Conservation (phyloP, 371 early-diverging fungal genomes). For the Mucor ambiguus region DNA sequence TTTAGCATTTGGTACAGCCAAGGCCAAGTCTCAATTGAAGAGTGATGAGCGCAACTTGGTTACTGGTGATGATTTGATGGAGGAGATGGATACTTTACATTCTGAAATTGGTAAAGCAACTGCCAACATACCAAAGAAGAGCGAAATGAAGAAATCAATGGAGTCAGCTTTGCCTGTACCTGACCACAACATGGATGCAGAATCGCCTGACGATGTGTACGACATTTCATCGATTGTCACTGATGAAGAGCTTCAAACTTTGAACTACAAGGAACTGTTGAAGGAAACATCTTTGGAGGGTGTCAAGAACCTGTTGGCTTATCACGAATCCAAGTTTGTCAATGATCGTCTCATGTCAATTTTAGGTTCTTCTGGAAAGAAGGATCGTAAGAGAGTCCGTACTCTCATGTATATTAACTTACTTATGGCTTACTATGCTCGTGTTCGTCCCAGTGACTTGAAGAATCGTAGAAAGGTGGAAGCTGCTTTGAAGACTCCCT, state of each 20-base stretch:
- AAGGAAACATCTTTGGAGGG: constrained; percentile 46
- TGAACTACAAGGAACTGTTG: constrained; percentile 59
- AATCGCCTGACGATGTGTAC: constrained; percentile 72
- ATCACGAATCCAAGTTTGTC: constrained; percentile 51
- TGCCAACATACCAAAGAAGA: constrained; percentile 52
- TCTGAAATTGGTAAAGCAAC: constrained; percentile 61
- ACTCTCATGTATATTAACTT: constrained; percentile 72
- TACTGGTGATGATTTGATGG: constrained; percentile 54
- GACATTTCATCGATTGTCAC: constrained; percentile 71
- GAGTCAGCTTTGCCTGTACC: constrained; percentile 74
- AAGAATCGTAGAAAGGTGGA: constrained; percentile 56
- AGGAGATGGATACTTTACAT: constrained; percentile 60
- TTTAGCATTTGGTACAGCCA: constrained; percentile 91
- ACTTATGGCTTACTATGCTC: constrained; percentile 69
- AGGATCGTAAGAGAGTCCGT: constrained; percentile 61
- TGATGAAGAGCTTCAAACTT: constrained; percentile 58
- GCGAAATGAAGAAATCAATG: constrained; percentile 51
- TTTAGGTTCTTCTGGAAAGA: constrained; percentile 58
- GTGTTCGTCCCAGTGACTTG: constrained; percentile 49
- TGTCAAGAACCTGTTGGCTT: constrained; percentile 47
- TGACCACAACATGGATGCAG: constrained; percentile 65
- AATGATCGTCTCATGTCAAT: constrained; percentile 48
- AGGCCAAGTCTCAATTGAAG: constrained; percentile 75
- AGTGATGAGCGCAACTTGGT: constrained; percentile 85
- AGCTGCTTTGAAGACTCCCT: constrained; percentile 54